A percentile compares a stretch with the other conserved stretches of the same genome.
phyloP scores from a whole-genome alignment of 331 rosid genomes.

The Dryas integrifolia region DNA sequence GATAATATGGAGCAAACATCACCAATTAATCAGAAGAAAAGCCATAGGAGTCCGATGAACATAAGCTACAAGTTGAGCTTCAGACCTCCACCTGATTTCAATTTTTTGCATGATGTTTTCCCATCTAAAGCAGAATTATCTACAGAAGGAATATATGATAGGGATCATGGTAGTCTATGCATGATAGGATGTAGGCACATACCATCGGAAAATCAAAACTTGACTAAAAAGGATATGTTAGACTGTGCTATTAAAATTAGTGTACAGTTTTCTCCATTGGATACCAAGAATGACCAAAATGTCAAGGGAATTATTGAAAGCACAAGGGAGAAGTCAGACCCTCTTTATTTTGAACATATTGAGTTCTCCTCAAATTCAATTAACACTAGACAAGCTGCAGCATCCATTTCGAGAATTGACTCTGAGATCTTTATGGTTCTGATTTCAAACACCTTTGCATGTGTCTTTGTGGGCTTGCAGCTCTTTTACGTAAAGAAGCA shows the following conservation, averaged over 20 bases:
- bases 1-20: conserved; percentile 1
- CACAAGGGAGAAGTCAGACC: conserved; percentile 55
- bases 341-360: conserved; percentile 57
- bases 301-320: conserved; percentile 71
- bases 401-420: conserved; percentile 80
- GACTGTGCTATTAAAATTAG: conserved; percentile 67
- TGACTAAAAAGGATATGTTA: conserved; percentile 39
- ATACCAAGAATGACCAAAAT: conserved; percentile 38
- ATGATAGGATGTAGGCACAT: conserved; percentile 71
- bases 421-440: conserved; percentile 70
- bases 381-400: conserved; percentile 53
- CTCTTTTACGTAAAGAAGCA: conserved; percentile 65
- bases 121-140: conserved; percentile 40
- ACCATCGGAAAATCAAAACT: conserved; percentile 34
- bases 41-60: conserved; percentile 33
- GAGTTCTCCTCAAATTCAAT: conserved; percentile 55
- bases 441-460: conserved; percentile 72
- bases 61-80: conserved; percentile 64
- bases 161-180: conserved; percentile 58
- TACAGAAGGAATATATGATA: conserved; percentile 79
- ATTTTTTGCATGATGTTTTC: conserved; percentile 29
- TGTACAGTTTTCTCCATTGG: conserved; percentile 62
- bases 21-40: conserved; percentile 14
- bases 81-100: conserved; percentile 30
- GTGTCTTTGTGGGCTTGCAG: conserved; percentile 73